Percentiles rank a stretch among this genome's conserved stretches.
phyloP scores from a whole-genome alignment of 257 asterid genomes.

The Gentiana dahurica region DNA sequence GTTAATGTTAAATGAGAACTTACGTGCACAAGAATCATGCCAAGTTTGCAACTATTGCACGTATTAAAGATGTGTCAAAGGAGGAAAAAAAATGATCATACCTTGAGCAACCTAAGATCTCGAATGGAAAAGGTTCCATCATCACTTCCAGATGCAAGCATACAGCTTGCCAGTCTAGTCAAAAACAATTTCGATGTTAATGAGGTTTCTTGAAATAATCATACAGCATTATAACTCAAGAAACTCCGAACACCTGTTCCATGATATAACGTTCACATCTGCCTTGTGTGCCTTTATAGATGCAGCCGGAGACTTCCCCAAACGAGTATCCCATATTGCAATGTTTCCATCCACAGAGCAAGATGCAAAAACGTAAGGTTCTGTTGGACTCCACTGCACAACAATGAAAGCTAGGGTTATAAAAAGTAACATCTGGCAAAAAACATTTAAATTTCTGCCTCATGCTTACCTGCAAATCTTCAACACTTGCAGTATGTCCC shows the following conservation, averaged over 20 bases:
- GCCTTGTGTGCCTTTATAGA: slow-evolving; percentile 73
- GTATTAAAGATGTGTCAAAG: too few species aligned
- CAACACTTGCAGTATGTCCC: slow-evolving; percentile 64
- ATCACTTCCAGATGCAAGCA: slow-evolving; percentile 95
- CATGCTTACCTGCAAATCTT: slow-evolving; percentile 63
- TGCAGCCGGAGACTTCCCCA: slow-evolving; percentile 70
- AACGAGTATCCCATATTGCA: slow-evolving; percentile 83
- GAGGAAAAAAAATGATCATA: slow-evolving; percentile 5
- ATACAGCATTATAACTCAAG: neutral
- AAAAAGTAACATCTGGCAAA: neutral
- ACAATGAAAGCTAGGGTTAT: slow-evolving; percentile 8
- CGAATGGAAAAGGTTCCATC: slow-evolving; percentile 88
- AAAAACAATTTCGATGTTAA: slow-evolving; percentile 12
- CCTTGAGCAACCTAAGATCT: slow-evolving; percentile 86
- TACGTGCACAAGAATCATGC: too few species aligned
- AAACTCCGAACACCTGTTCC: slow-evolving; percentile 65
- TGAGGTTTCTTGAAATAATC: neutral
- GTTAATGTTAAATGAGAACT: too few species aligned
- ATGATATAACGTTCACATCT: slow-evolving; percentile 92
- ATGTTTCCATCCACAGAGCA: slow-evolving; percentile 83
- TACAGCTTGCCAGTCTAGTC: slow-evolving; percentile 71
- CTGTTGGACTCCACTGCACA: slow-evolving; percentile 94
- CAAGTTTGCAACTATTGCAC: too few species aligned
- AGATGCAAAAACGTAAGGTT: slow-evolving; percentile 70
- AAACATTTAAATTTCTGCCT: neutral